A percentile compares a stretch with the other conserved stretches of the same genome.
Conservation (phyloP, 176 grass and related monocot genomes). For the Avena insularis region DNA sequence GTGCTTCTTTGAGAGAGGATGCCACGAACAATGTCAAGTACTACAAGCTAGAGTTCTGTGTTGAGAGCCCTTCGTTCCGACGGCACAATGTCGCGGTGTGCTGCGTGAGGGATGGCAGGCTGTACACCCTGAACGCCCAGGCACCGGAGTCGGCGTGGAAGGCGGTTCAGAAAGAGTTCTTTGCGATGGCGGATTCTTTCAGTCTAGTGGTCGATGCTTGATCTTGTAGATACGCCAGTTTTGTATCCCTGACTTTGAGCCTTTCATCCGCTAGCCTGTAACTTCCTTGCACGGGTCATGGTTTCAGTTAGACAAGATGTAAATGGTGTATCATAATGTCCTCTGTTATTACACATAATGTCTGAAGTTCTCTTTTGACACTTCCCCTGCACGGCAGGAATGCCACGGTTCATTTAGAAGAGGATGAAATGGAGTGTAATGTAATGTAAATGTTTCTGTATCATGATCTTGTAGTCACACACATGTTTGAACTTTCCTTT, state of each 20-base stretch:
- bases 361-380: not conserved
- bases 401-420: not conserved
- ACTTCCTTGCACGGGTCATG: not conserved
- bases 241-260: constrained; percentile 9
- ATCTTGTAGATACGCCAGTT: constrained; percentile 32
- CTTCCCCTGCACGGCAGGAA: not conserved
- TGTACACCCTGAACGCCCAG: constrained; percentile 89
- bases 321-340: not conserved
- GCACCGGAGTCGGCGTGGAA: constrained; percentile 75
- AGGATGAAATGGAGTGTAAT: constrained; percentile 7
- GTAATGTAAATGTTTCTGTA: constrained; percentile 4
- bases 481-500: too few relatives aligned
- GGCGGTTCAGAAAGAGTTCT: constrained; percentile 58
- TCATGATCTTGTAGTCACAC: not conserved
- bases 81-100: constrained; percentile 88
- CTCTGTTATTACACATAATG: not conserved
- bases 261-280: constrained; percentile 16
- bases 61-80: constrained; percentile 65
- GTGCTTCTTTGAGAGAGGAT: constrained; percentile 71
- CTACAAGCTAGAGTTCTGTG: constrained; percentile 87
- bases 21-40: constrained; percentile 59
- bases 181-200: constrained; percentile 87
- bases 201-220: constrained; percentile 49
- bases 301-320: not conserved
- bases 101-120: constrained; percentile 69